Conservation (phyloP, 805 yeast species). For the Kazachstania bromeliacearum region DNA sequence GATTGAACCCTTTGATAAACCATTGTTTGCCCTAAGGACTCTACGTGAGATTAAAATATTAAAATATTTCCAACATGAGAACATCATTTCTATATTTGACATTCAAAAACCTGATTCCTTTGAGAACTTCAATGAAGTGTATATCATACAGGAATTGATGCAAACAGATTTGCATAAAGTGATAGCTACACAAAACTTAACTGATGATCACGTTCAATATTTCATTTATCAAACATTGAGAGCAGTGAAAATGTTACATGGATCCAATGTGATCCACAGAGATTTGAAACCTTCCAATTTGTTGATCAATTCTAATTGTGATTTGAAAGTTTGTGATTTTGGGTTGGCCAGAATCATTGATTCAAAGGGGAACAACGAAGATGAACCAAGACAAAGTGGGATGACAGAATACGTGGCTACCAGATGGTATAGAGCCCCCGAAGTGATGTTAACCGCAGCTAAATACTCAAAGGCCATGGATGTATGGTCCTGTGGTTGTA, state of each 20-base stretch:
- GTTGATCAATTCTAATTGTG: conserved; percentile 84
- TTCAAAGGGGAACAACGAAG: conserved; percentile 23
- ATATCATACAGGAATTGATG: conserved; percentile 80
- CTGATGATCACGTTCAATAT: conserved; percentile 91
- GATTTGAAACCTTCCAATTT: conserved; percentile 87
- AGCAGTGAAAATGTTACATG: conserved; percentile 83
- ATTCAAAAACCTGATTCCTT: conserved; percentile 74
- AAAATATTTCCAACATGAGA: conserved; percentile 88
- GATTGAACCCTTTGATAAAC: conserved; percentile 83
- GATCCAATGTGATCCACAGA: conserved; percentile 89
- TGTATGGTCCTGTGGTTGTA: conserved; percentile 95
- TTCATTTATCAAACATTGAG: conserved; percentile 85
- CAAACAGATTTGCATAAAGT: conserved; percentile 81
- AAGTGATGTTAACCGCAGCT: conserved; percentile 89
- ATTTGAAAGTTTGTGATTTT: conserved; percentile 87
- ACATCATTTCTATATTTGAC: conserved; percentile 81
- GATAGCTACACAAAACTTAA: conserved; percentile 67
- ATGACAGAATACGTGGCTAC: conserved; percentile 98
- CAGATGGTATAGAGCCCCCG: conserved; percentile 96
- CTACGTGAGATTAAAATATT: conserved; percentile 80
- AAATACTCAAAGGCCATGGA: conserved; percentile 93
- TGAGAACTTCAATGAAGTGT: conserved; percentile 77
- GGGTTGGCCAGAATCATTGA: conserved; percentile 61
- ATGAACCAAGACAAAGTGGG: conserved; percentile 15
- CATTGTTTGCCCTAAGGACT: conserved; percentile 83